Base-by-base conservation (phyloP, 2,329 filamentous ascomycete genomes). In the Penicillium sp. region DNA sequence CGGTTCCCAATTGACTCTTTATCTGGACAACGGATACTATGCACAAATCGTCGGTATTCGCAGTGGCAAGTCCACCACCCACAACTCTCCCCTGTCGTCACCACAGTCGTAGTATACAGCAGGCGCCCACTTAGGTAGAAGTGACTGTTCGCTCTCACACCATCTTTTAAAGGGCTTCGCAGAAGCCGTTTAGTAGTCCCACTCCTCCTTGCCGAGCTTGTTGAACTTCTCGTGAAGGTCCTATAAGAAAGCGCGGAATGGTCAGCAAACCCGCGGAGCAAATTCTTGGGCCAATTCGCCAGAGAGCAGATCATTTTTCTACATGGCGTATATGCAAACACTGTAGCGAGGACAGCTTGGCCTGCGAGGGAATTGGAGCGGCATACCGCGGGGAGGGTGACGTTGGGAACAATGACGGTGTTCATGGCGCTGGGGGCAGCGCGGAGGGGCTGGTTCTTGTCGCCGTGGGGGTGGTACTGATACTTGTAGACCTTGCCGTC, bases 161-260 rank as follows among this genome's bases (percentile, higher is more conserved):
- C 53, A 40, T 60, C 57, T 64, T 59, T 58, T 62, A 37, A 56
- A 60, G 50, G 44, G 58, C 60, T 60, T 57, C 44, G 51, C 43
- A 43, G 22, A 55, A 54, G 57, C 58, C 55, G 60, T 67, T 60
- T 71, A 77, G 66, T 75, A 76, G 66, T 77, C 74, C 65, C 72
- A 98, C 69, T 92, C 93, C 69, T 98, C 95, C 87, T 98, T 98
- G 79, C 95, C 95, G 87, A 91, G 98, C 85, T 99, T 99, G 90
- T 99, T 99, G 87, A 89, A 98, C 82, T 89, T 90, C 70, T 99
- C 95, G 82, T 99, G 95, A 66, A 97, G 87, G 72, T 89, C 85
- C 91, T 96, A 71, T 58, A 50, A 44, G 19, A 59, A 35, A 51
- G 22, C 33, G 50, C 46, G 40, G 54, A 54, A 35, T 49, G 46